Conservation (phyloP, 2,329 filamentous ascomycete species). For the Epichloe uncinata region DNA sequence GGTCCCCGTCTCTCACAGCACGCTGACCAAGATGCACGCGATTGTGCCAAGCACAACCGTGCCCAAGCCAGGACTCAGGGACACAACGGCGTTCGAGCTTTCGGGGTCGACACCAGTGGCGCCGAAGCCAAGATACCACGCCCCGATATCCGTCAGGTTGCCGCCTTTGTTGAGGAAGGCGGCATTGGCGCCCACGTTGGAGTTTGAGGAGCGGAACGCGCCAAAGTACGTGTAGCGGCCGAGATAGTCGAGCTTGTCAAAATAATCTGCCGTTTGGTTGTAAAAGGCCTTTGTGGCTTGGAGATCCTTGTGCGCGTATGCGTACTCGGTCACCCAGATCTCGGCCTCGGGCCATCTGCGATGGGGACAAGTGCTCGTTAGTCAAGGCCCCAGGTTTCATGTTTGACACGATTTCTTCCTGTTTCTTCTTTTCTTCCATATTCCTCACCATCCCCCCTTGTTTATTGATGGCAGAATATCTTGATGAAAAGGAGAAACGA, state of each 20-base stretch:
- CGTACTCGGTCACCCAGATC: slow-evolving; percentile 74
- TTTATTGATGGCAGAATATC: no score
- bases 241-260: slow-evolving; percentile 45
- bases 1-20: slow-evolving; percentile 1
- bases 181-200: slow-evolving; percentile 62
- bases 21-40: not conserved
- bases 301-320: slow-evolving; percentile 43
- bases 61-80: not conserved
- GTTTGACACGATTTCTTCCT: not conserved
- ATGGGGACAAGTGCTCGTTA: not conserved
- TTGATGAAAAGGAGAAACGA: not conserved
- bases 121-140: slow-evolving; percentile 56
- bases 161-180: slow-evolving; percentile 58
- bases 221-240: slow-evolving; percentile 65
- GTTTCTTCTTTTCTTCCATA: no score
- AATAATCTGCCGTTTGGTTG: slow-evolving; percentile 51
- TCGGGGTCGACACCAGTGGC: slow-evolving; percentile 31
- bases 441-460: no score
- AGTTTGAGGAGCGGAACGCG: slow-evolving; percentile 53
- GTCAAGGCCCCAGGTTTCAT: no score
- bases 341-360: slow-evolving; percentile 45
- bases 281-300: slow-evolving; percentile 49
- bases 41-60: slow-evolving; percentile 2
- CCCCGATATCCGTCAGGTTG: slow-evolving; percentile 59
- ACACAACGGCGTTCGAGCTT: slow-evolving; percentile 7